phyloP scores from a whole-genome alignment of 176 grass and related monocot species.

The Aechmea fasciata region DNA sequence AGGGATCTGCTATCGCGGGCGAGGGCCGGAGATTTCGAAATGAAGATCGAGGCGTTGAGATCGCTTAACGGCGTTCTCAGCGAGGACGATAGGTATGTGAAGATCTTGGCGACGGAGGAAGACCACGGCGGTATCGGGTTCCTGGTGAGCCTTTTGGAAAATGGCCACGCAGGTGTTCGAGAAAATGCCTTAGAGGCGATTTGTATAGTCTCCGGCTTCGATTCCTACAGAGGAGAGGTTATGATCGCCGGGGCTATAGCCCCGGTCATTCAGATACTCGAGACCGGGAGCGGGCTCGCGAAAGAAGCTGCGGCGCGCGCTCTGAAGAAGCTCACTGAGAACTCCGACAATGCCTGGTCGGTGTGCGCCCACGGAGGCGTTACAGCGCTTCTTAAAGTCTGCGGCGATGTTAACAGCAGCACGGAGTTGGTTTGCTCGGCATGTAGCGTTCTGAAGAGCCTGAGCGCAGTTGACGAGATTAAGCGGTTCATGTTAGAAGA shows the following conservation, averaged over 20 bases:
- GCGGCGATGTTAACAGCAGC: conserved; percentile 20
- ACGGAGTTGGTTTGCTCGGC: conserved; percentile 41
- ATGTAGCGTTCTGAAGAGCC: conserved; percentile 60
- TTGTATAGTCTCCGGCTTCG: conserved; percentile 37
- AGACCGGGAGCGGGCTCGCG: conserved; percentile 9
- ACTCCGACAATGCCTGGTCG: conserved; percentile 85
- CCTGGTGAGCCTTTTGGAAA: conserved; percentile 56
- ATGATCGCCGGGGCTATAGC: conserved; percentile 44
- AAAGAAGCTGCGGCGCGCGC: conserved; percentile 52
- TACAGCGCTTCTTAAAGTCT: conserved; percentile 46
- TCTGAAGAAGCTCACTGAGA: conserved; percentile 67
- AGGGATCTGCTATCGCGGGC: conserved; percentile 64
- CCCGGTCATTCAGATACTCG: conserved; percentile 47
- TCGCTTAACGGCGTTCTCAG: conserved; percentile 41
- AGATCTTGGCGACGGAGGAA: conserved; percentile 35
- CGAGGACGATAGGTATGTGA: conserved; percentile 59
- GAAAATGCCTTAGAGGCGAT: conserved; percentile 51
- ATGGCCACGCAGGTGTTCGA: conserved; percentile 25
- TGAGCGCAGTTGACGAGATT: conserved; percentile 66
- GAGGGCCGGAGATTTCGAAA: conserved; percentile 41
- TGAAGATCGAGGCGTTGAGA: conserved; percentile 37
- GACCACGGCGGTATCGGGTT: conserved; percentile 36
- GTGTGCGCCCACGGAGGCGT: conserved; percentile 86
- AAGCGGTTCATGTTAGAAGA: conserved; percentile 71
- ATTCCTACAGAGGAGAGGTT: conserved; percentile 41